These are phyloP conservation scores for Kwoniella bestiolae DNA, from an alignment of 768 basidiomycete genomes.

Conservation along the genomic window DNA sequence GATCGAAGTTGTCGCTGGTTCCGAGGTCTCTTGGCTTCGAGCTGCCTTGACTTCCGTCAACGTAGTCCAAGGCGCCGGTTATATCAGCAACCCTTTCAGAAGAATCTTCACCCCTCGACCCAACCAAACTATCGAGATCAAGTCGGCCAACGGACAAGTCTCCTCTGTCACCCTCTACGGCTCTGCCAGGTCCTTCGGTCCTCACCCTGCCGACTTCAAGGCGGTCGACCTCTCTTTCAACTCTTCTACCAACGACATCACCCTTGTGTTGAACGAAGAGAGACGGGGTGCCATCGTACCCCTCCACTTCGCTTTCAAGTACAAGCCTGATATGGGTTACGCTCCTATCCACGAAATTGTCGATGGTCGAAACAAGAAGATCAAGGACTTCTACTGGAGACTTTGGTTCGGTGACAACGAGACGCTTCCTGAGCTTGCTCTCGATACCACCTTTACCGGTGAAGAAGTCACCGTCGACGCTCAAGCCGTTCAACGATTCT, in stretches of 20 bases:
- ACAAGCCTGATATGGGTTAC: conserved; percentile 83
- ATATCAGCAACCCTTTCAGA: conserved; percentile 85
- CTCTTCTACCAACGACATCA: conserved; percentile 64
- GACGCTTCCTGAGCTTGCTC: conserved; percentile 73
- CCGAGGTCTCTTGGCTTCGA: conserved; percentile 80
- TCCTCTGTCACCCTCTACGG: conserved; percentile 72
- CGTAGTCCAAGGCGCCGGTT: conserved; percentile 82
- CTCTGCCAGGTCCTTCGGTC: conserved; percentile 76
- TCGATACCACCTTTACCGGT: conserved; percentile 80
- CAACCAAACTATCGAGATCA: conserved; percentile 76
- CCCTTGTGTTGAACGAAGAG: conserved; percentile 80
- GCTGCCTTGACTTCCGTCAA: conserved; percentile 80
- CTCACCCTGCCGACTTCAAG: conserved; percentile 76
- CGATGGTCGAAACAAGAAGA: conserved; percentile 78
- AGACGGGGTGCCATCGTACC: conserved; percentile 76
- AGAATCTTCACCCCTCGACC: conserved; percentile 81
- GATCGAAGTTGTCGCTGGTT: conserved; percentile 82
- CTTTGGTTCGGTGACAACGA: conserved; percentile 93
- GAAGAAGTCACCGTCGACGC: conserved; percentile 82
- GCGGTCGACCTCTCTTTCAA: conserved; percentile 75
- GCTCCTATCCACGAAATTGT: conserved; percentile 91
- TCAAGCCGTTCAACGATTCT: conserved; percentile 78
- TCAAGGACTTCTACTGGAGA: conserved; percentile 98
- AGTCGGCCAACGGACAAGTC: conserved; percentile 61
- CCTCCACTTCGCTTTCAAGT: conserved; percentile 77